Percentiles rank a stretch among this genome's conserved stretches.
These are phyloP conservation scores for Physaria fendleri DNA, from an alignment of 345 rosid genomes.

Conservation along the genomic window DNA sequence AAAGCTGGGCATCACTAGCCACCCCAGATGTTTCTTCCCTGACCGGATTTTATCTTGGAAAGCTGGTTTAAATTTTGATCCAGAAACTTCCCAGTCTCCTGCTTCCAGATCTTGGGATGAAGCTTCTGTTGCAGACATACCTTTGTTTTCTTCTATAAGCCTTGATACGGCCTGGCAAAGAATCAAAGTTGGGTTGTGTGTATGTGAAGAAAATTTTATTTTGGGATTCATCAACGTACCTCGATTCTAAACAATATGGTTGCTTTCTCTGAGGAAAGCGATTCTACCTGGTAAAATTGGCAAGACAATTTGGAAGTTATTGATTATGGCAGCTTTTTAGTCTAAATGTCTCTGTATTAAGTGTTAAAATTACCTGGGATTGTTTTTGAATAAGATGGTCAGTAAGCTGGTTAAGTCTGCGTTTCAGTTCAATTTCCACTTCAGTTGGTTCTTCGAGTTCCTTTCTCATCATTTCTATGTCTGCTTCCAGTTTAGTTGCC, in stretches of 20 bases:
- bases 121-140: slow-evolving; percentile 24
- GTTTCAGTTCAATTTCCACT: slow-evolving; percentile 76
- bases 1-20: slow-evolving; percentile 60
- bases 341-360: background rate
- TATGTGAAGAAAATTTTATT: background rate
- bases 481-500: slow-evolving; percentile 58
- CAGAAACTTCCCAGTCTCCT: slow-evolving; percentile 48
- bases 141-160: slow-evolving; percentile 62
- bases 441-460: slow-evolving; percentile 87
- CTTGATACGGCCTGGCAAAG: slow-evolving; percentile 63
- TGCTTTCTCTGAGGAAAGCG: slow-evolving; percentile 90
- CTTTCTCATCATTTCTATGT: slow-evolving; percentile 63
- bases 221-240: slow-evolving; percentile 37
- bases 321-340: background rate
- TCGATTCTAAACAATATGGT: slow-evolving; percentile 75
- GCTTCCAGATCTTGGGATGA: slow-evolving; percentile 58
- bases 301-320: slow-evolving; percentile 1
- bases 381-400: slow-evolving; percentile 98
- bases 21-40: slow-evolving; percentile 66
- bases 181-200: background rate
- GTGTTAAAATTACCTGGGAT: slow-evolving; percentile 59
- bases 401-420: slow-evolving; percentile 83
- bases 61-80: slow-evolving; percentile 45
- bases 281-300: slow-evolving; percentile 58
- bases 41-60: slow-evolving; percentile 57